Evolutionary conservation across 176 grass and related monocot species (phyloP).

Genomic region (Oryza punctata): DNA sequence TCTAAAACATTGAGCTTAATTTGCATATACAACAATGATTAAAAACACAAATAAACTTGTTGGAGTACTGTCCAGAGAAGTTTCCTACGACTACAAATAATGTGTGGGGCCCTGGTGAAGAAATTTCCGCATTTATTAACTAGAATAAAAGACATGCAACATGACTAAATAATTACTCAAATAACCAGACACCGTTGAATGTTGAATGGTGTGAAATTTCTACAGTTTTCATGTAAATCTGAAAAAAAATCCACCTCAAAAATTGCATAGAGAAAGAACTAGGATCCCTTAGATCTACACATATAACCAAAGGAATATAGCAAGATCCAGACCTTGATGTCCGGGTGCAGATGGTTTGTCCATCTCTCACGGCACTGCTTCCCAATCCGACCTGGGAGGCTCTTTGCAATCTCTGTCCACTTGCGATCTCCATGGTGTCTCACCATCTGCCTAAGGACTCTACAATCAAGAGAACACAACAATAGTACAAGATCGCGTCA

Average conservation of each 20-base stretch:
- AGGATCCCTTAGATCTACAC: not conserved
- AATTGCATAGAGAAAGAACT: not conserved
- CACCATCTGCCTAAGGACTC: constrained; percentile 56
- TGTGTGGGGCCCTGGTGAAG: not conserved
- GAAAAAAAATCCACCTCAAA: not conserved
- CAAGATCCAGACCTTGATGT: constrained; percentile 57
- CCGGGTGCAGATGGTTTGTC: constrained; percentile 71
- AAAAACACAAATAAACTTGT: not conserved
- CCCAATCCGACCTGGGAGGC: constrained; percentile 59
- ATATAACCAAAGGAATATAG: not conserved
- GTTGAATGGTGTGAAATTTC: not conserved
- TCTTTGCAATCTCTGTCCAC: constrained; percentile 65
- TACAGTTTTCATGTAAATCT: not conserved
- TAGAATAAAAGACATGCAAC: not conserved
- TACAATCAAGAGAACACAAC: constrained; percentile 16
- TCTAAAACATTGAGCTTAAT: no score
- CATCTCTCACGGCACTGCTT: constrained; percentile 88
- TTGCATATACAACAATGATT: not conserved
- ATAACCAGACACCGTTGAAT: not conserved
- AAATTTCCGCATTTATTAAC: not conserved
- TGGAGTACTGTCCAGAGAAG: not conserved
- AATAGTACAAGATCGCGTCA: not conserved
- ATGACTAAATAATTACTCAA: constrained; percentile 6
- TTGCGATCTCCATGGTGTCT: constrained; percentile 46
- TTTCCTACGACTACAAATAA: not conserved